A percentile compares a stretch with the other conserved stretches of the same genome.
Evolutionary conservation across 1,284 basidiomycete genomes (phyloP).

Genomic region (Boletus sp.): DNA sequence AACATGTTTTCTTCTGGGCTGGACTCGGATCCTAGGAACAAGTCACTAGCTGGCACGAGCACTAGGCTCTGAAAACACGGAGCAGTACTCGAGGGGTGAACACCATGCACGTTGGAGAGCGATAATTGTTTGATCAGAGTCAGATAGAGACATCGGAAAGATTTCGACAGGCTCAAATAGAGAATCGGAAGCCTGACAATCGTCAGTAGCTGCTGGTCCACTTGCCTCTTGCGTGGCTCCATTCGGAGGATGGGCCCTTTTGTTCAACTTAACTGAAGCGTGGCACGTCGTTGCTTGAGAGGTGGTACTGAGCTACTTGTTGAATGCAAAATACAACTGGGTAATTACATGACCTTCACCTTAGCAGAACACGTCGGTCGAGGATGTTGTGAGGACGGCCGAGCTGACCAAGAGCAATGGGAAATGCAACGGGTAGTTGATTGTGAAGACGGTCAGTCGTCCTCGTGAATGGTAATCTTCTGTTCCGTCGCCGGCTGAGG

Average conservation of each 20-base stretch:
- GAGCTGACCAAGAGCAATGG: neutral
- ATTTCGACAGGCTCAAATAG: neutral
- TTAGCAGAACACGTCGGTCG: neutral
- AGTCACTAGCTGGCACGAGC: too few relatives aligned
- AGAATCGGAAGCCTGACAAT: too few relatives aligned
- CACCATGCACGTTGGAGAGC: too few relatives aligned
- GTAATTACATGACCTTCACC: constrained; percentile 13
- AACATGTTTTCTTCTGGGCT: too few relatives aligned
- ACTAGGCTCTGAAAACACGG: too few relatives aligned
- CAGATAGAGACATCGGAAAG: too few relatives aligned
- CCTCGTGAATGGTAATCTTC: constrained; percentile 50
- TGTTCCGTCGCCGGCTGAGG: constrained; percentile 32
- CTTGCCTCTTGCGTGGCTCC: neutral
- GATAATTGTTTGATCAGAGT: too few relatives aligned
- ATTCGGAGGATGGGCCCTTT: neutral
- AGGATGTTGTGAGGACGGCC: neutral
- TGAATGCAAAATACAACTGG: too few relatives aligned
- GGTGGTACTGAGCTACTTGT: constrained; percentile 4
- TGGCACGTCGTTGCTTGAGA: neutral
- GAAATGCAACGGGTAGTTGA: too few relatives aligned
- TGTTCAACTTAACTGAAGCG: neutral
- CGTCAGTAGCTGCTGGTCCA: too few relatives aligned
- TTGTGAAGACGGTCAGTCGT: constrained; percentile 40
- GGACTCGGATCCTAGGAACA: neutral
- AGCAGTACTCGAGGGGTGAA: too few relatives aligned